These are phyloP conservation scores for Terfezia boudieri DNA, from an alignment of 495 filamentous ascomycete genomes.

Conservation along the genomic window DNA sequence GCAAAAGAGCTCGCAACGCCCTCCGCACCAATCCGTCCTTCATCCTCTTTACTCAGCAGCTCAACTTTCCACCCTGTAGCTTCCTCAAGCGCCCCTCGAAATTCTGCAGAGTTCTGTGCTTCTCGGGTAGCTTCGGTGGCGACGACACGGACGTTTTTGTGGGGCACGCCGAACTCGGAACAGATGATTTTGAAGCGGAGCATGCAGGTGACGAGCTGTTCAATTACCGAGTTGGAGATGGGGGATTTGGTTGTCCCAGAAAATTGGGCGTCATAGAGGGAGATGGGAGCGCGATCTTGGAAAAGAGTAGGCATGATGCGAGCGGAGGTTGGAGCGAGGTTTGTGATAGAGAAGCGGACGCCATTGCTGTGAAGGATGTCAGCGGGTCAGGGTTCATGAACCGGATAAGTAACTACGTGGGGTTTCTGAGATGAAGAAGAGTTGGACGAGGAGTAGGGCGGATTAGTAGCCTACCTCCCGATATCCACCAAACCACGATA, in stretches of 20 bases:
- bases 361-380: conserved; percentile 43
- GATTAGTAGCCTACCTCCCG: conserved; percentile 32
- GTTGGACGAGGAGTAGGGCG: no score
- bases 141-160: conserved; percentile 43
- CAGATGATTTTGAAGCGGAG: conserved; percentile 55
- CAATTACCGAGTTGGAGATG: conserved; percentile 43
- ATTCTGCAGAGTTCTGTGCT: conserved; percentile 47
- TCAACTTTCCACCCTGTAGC: conserved; percentile 42
- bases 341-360: conserved; percentile 78
- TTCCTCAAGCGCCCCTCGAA: conserved; percentile 38
- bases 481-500: conserved; percentile 38
- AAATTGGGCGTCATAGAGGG: conserved; percentile 61
- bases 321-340: conserved; percentile 43
- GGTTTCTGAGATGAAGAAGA: no score
- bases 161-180: conserved; percentile 36
- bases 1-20: conserved; percentile 59
- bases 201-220: conserved; percentile 37
- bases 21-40: conserved; percentile 63
- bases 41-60: conserved; percentile 54
- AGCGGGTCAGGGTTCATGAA: not conserved
- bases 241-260: conserved; percentile 24
- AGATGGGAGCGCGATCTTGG: conserved; percentile 55
- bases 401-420: not conserved
- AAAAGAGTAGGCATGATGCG: conserved; percentile 59
- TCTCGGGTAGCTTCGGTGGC: conserved; percentile 78